Conservation (phyloP, 1,284 basidiomycete genomes). For the Ganoderma sp. region DNA sequence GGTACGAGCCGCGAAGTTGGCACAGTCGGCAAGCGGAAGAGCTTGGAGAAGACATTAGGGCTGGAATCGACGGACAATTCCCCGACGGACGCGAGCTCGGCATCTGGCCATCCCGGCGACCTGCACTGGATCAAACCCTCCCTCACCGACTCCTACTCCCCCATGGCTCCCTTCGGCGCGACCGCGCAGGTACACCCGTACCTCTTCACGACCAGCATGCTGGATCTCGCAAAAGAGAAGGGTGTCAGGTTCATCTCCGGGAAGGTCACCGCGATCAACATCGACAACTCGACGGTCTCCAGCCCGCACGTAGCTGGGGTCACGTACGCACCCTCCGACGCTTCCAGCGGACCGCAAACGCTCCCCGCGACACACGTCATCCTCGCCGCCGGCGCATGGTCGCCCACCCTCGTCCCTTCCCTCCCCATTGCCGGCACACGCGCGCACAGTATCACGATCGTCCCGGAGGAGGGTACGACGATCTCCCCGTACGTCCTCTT, state of each 20-base stretch:
- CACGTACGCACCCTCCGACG: conserved; percentile 47
- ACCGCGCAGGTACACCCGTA: conserved; percentile 87
- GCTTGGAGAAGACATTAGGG: conserved; percentile 62
- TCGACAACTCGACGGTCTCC: conserved; percentile 38
- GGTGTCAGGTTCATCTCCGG: conserved; percentile 54
- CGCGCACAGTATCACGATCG: conserved; percentile 71
- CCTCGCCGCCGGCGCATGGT: conserved; percentile 89
- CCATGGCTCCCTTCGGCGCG: conserved; percentile 62
- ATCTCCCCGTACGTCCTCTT: conserved; percentile 72
- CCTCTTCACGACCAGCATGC: conserved; percentile 80
- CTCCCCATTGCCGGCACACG: conserved; percentile 66
- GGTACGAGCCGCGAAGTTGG: conserved; percentile 41
- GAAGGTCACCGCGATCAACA: conserved; percentile 50
- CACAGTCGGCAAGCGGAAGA: conserved; percentile 47
- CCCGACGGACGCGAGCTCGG: conserved; percentile 30
- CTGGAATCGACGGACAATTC: conserved; percentile 41
- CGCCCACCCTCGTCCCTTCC: conserved; percentile 57
- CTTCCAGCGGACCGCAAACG: conserved; percentile 33
- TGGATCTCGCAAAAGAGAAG: conserved; percentile 65
- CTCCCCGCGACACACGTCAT: conserved; percentile 70
- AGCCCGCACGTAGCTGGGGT: conserved; percentile 55
- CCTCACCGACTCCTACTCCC: conserved; percentile 63
- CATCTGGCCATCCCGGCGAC: conserved; percentile 57
- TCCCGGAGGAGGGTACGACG: conserved; percentile 45
- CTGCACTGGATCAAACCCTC: conserved; percentile 66